Evolutionary conservation across 306 rosid genomes (phyloP).

Genomic region (Pyrus communis): DNA sequence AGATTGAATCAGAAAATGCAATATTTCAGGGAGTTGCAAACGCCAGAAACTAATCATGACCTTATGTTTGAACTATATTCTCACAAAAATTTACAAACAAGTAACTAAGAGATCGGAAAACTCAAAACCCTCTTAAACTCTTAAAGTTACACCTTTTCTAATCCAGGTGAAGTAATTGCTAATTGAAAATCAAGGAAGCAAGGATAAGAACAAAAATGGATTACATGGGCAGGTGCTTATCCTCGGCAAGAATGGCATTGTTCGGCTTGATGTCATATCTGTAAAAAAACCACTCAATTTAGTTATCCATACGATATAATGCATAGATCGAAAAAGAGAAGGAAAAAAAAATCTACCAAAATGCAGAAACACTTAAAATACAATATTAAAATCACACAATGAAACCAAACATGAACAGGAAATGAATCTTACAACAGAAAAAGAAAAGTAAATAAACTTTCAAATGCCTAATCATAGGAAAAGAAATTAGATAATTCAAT

Average conservation of each 20-base stretch:
- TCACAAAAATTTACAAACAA: neutral
- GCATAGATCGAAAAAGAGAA: neutral
- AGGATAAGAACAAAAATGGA: neutral
- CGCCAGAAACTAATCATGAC: neutral
- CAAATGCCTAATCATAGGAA: neutral
- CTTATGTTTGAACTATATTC: neutral
- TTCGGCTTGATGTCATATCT: conserved; percentile 69
- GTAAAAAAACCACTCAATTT: conserved; percentile 10
- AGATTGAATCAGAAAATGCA: neutral
- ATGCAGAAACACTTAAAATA: neutral
- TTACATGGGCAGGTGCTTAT: conserved; percentile 83
- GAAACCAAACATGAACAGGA: neutral
- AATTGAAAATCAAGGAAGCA: neutral
- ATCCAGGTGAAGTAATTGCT: neutral
- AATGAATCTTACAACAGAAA: neutral
- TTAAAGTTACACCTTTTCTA: neutral
- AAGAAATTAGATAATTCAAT: neutral
- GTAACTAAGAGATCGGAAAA: neutral
- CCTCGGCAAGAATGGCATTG: conserved; percentile 88
- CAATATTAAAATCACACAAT: neutral
- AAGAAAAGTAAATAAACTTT: neutral
- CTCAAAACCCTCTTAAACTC: neutral
- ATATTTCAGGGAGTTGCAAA: neutral
- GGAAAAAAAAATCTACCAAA: neutral
- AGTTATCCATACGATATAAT: neutral